These are phyloP conservation scores for Coniochaeta hoffmannii DNA, from an alignment of 2,329 filamentous ascomycete species.

Conservation along the genomic window DNA sequence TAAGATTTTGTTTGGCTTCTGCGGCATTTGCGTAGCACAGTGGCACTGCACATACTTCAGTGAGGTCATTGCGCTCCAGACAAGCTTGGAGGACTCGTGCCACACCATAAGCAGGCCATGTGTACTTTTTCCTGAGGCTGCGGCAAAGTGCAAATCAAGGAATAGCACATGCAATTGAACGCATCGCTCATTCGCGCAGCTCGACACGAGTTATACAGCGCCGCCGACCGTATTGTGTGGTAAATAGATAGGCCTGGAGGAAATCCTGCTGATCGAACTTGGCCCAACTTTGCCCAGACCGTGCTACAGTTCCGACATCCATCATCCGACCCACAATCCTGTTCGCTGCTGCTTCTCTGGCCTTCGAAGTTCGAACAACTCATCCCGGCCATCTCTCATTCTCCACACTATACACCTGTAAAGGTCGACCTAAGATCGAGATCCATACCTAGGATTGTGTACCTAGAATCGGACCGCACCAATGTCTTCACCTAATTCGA, in stretches of 20 bases:
- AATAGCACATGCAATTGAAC: background rate
- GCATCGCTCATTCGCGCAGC: background rate
- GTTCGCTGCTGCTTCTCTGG: background rate
- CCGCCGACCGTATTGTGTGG: too few relatives aligned
- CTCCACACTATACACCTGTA: background rate
- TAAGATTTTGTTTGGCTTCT: background rate
- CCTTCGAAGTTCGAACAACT: background rate
- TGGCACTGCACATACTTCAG: background rate
- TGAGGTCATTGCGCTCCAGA: background rate
- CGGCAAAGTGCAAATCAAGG: background rate
- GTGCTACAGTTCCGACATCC: background rate
- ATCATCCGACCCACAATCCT: background rate
- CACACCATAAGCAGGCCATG: too few relatives aligned
- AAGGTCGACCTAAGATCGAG: too few relatives aligned
- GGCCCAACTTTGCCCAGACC: background rate
- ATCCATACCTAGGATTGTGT: too few relatives aligned
- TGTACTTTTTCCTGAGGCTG: background rate
- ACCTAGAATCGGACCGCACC: background rate
- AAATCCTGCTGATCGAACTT: background rate
- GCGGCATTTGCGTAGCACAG: background rate
- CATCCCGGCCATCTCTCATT: background rate
- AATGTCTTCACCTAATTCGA: slow-evolving; percentile 55
- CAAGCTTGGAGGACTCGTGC: background rate
- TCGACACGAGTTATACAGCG: background rate
- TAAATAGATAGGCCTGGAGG: too few relatives aligned